Evolutionary conservation across 2,329 filamentous ascomycete species (phyloP).

Genomic region (Knoxdaviesia capensis): DNA sequence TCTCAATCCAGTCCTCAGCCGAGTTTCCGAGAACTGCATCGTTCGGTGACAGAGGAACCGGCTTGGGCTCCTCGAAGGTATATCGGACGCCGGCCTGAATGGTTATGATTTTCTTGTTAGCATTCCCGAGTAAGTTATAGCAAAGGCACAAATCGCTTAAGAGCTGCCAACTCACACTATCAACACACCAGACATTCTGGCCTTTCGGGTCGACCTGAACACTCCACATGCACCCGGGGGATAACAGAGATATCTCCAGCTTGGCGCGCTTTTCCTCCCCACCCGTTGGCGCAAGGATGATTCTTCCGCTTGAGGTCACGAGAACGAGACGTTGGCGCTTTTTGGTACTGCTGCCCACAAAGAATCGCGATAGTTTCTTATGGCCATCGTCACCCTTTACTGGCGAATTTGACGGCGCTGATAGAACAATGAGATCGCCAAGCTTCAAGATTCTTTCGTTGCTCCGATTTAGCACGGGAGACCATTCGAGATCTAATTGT

Average conservation of each 20-base stretch:
- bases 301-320: constrained; percentile 77
- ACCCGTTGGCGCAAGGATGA: constrained; percentile 76
- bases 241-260: constrained; percentile 69
- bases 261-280: constrained; percentile 95
- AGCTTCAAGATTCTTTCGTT: constrained; percentile 92
- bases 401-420: constrained; percentile 53
- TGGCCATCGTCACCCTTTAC: constrained; percentile 54
- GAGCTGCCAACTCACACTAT: constrained; percentile 52
- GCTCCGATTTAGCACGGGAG: constrained; percentile 70
- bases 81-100: constrained; percentile 68
- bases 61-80: constrained; percentile 84
- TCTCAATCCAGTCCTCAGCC: constrained; percentile 83
- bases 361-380: constrained; percentile 85
- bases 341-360: constrained; percentile 77
- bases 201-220: constrained; percentile 74
- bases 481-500: constrained; percentile 96
- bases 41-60: constrained; percentile 27
- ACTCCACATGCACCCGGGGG: constrained; percentile 56
- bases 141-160: not conserved
- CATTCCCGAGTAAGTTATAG: not conserved
- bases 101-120: too few relatives aligned
- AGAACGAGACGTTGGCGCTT: constrained; percentile 86
- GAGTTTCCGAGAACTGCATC: constrained; percentile 35
- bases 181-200: constrained; percentile 71
- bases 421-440: constrained; percentile 72